These are phyloP conservation scores for Iris pallida DNA, from an alignment of 116 monocot genomes.

Conservation along the genomic window DNA sequence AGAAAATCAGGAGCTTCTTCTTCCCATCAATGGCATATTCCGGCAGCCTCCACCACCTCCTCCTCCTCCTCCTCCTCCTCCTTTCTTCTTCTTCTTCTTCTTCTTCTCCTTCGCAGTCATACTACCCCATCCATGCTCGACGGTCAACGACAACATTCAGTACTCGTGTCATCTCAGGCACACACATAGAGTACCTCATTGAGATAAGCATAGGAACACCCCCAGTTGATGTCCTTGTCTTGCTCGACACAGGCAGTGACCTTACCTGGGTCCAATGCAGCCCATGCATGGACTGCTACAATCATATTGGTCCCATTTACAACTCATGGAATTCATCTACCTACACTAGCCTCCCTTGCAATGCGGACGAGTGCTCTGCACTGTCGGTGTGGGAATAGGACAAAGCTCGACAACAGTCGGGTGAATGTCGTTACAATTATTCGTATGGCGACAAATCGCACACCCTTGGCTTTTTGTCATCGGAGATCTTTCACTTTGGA, in stretches of 20 bases:
- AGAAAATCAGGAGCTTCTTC: no score
- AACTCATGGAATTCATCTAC: slow-evolving; percentile 35
- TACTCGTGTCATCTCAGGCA: no score
- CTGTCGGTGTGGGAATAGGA: background rate
- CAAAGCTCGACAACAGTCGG: background rate
- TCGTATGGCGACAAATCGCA: background rate
- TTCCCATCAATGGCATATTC: background rate
- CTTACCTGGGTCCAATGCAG: slow-evolving; percentile 34
- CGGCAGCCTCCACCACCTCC: background rate
- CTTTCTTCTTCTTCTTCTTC: no score
- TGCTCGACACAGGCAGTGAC: slow-evolving; percentile 67
- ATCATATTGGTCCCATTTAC: slow-evolving; percentile 35
- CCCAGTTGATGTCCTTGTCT: slow-evolving; percentile 11
- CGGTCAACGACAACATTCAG: no score
- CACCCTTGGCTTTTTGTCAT: background rate
- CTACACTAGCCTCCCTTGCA: slow-evolving; percentile 18
- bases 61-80: background rate
- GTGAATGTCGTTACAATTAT: background rate
- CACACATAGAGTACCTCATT: slow-evolving; percentile 31
- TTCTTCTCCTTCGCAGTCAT: background rate
- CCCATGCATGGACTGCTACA: slow-evolving; percentile 38
- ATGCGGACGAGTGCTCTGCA: slow-evolving; percentile 5
- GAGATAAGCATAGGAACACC: slow-evolving; percentile 34
- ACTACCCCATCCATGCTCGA: no score
- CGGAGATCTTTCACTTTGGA: background rate